Evolutionary conservation across 148 eudicot species (phyloP).

Genomic region (Fagopyrum tataricum): DNA sequence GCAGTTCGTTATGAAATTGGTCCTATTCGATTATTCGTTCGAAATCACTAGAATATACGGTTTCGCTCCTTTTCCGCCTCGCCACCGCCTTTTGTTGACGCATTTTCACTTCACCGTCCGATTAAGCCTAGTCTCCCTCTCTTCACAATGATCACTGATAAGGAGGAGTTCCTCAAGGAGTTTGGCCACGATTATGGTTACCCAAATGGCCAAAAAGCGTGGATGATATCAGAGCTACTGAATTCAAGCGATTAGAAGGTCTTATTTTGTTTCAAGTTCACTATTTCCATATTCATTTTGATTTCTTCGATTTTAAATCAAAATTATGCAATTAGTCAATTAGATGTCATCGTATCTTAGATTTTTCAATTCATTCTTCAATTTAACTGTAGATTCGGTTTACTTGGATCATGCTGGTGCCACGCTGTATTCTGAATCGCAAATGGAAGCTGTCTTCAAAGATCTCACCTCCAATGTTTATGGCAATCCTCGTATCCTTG

Average conservation of each 20-base stretch:
- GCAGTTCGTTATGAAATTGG: neutral
- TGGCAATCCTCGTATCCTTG: constrained; percentile 92
- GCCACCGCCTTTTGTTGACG: neutral
- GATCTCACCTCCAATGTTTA: constrained; percentile 64
- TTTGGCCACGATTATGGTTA: constrained; percentile 76
- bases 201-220: constrained; percentile 63
- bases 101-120: neutral
- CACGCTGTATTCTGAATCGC: constrained; percentile 82
- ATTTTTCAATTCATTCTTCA: neutral
- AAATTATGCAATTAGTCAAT: constrained; percentile 1
- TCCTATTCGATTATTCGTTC: neutral
- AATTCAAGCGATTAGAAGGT: constrained; percentile 65
- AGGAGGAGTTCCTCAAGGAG: constrained; percentile 57
- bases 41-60: neutral
- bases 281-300: neutral
- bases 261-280: neutral
- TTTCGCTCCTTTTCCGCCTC: neutral
- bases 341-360: neutral
- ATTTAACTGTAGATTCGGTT: constrained; percentile 41
- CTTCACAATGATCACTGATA: constrained; percentile 27
- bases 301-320: neutral
- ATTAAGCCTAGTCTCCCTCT: no score
- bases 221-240: constrained; percentile 69
- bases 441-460: constrained; percentile 77
- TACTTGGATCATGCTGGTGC: constrained; percentile 98